Base-by-base conservation (phyloP, 2,329 filamentous ascomycete genomes). In the Dactylellina cionopaga region DNA sequence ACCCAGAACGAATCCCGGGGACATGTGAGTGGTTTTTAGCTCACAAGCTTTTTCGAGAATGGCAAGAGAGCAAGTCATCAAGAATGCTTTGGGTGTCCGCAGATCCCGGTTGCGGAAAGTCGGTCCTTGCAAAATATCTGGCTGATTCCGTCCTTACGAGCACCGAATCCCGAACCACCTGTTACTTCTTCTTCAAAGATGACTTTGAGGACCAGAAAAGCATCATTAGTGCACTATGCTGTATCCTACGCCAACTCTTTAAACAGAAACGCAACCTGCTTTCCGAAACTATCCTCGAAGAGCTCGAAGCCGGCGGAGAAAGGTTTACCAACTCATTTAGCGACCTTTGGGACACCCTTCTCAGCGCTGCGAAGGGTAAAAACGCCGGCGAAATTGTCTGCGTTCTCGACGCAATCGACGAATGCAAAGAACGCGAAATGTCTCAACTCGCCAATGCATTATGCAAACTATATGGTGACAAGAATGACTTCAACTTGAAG, bases 141-240 rank as follows among this genome's bases (percentile, higher is more conserved):
- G 75, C 80, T 0, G 81, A 83, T 22, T n/a, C 74, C 0, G 55
- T 78, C 0, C 64, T 82, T 1, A 56, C 56, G 0, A 75, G 24
- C 0, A 75, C 33, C 0, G 15, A 43, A 1, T 56, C 55, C 0
- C 75, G 74, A 15, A 79, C 76, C 0, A 76, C 75, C 1, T 81
- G 80, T 51, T 83, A 83, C 56, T 84, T 82, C 76, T 83, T 83
- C 74, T 83, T 83, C 77, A 82, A 82, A 33, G 81, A 82, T 15
- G 77, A 78, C 49, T 79, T 78, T 24, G 75, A 78, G 3, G 78
- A 81, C 17, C 80, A 82, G 41, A 80, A 66, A 13, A 78, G 49
- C 6, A 25, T 74, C 3, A 71, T 66, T 9, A 73, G 25, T 39
- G 81, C 81, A 7, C 39, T 83, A 0, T 77, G 78, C 24, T 79